Evolutionary conservation across 192 early-diverging fungal genomes (phyloP), one percentile per base, ranked within the genome.

Genomic region (Mortierella alpina): DNA sequence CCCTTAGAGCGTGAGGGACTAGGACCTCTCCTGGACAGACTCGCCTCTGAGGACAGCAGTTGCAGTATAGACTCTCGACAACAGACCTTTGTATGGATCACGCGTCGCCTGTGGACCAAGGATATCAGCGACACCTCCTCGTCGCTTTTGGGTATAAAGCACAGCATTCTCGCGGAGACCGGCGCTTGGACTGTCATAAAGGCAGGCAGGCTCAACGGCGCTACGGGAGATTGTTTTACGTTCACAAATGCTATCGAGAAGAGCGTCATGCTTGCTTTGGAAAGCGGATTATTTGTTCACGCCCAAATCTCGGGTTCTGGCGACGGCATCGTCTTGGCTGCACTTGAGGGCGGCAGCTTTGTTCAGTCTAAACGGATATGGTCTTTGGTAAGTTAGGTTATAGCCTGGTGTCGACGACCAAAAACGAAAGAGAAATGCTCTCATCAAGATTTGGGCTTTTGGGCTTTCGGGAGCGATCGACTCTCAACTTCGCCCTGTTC

Each of bases 81-180:
- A 17, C 62, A 63, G 46, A 73, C 64, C 44, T 73, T 73, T 54
- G 42, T 73, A 46, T 73, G 71, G 71, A 58, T 73, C 39, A 64
- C 31, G 31, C 31, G 3, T 31, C 31, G 31, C 31, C 31, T 2
- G 31, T 31, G 1, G 31, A 31, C 31, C 31, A 31, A 31, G 31
- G 31, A 31, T 31, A 31, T 31, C 1, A 31, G 31, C 31, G 3
- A 31, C 31, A 31, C 1, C 31, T 31, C 31, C 31, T 31, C 31
- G 31, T 31, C 31, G 1, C 31, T 31, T 31, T 31, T 31, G 31
- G 31, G 31, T 31, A 31, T 31, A 31, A 31, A 31, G 31, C 31
- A 31, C 31, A 31, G 31, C 31, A 31, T 31, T 31, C 31, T 31
- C 31, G 31, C 31, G 31, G 31, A 31, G 31, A 31, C 31, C 31